Evolutionary conservation across 495 filamentous ascomycete genomes (phyloP).

Genomic region (Daldinia vernicosa): DNA sequence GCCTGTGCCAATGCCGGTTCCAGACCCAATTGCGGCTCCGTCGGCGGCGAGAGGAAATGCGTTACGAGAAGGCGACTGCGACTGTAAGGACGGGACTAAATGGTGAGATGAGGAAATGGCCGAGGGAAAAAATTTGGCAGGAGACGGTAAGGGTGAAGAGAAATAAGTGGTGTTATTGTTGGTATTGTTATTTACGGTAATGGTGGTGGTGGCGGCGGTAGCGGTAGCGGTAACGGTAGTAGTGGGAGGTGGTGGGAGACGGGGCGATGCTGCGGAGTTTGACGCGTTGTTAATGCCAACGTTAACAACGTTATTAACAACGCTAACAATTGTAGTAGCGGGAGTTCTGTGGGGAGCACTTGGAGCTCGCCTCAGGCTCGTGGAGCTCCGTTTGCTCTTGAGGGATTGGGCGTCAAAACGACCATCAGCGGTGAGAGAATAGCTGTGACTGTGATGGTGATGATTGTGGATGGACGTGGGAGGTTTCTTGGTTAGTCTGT

Average conservation of each 20-base stretch:
- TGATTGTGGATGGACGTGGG: slow-evolving; percentile 48
- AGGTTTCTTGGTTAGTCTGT: slow-evolving; percentile 64
- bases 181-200: slow-evolving; percentile 9
- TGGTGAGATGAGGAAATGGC: slow-evolving; percentile 58
- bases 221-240: slow-evolving; percentile 1
- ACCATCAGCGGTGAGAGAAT: slow-evolving; percentile 53
- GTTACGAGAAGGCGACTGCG: slow-evolving; percentile 25
- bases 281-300: slow-evolving; percentile 40
- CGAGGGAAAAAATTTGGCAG: slow-evolving; percentile 45
- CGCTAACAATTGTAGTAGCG: slow-evolving; percentile 51
- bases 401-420: slow-evolving; percentile 63
- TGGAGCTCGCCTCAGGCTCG: slow-evolving; percentile 71
- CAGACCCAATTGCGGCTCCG: slow-evolving; percentile 34
- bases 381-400: slow-evolving; percentile 64
- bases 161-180: slow-evolving; percentile 39
- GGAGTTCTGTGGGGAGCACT: slow-evolving; percentile 67
- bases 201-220: background rate
- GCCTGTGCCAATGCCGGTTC: slow-evolving; percentile 34
- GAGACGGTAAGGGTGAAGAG: slow-evolving; percentile 50
- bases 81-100: slow-evolving; percentile 55
- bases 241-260: slow-evolving; percentile 42
- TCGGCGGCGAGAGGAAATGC: slow-evolving; percentile 31
- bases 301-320: slow-evolving; percentile 16
- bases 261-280: slow-evolving; percentile 53
- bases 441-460: slow-evolving; percentile 52